Evolutionary conservation across 495 filamentous ascomycete genomes (phyloP).

Genomic region (Tirmania nivea): DNA sequence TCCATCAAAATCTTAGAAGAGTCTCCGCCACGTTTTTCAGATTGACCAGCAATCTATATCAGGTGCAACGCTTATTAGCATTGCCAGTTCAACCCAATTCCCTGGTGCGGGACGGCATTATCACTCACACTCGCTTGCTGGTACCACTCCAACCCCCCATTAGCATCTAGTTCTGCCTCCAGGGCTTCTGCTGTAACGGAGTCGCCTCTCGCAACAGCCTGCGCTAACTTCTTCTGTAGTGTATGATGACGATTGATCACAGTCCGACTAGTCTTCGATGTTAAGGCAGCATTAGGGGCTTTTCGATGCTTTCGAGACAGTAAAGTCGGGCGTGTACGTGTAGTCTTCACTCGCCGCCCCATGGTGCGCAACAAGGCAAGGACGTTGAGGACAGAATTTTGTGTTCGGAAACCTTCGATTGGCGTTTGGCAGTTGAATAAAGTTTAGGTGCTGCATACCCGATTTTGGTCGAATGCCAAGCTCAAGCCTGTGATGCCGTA

Average conservation of each 20-base stretch:
- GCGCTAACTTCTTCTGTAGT: constrained; percentile 51
- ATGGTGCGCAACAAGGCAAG: constrained; percentile 4
- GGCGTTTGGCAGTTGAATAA: constrained; percentile 7
- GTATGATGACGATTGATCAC: constrained; percentile 71
- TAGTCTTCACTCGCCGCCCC: constrained; percentile 13
- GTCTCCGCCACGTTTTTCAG: constrained; percentile 67
- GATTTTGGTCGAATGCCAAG: no score
- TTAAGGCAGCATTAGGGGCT: constrained; percentile 37
- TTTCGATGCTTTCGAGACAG: constrained; percentile 19
- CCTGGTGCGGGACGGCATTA: not conserved
- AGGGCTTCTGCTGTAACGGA: constrained; percentile 30
- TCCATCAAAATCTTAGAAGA: constrained; percentile 66
- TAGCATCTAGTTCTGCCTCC: constrained; percentile 35
- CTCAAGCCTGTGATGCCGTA: no score
- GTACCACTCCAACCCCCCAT: constrained; percentile 66
- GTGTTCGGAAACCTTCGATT: not conserved
- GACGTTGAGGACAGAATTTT: no score
- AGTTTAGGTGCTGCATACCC: not conserved
- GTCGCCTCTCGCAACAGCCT: constrained; percentile 45
- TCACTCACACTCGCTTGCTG: constrained; percentile 59
- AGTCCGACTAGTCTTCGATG: constrained; percentile 55
- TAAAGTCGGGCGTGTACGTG: constrained; percentile 14
- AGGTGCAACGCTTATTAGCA: no score
- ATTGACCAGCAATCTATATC: constrained; percentile 41
- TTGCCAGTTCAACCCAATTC: no score